These are phyloP conservation scores for Geotrichum klebahnii DNA, from an alignment of 1,139 yeast genomes.

Conservation along the genomic window DNA sequence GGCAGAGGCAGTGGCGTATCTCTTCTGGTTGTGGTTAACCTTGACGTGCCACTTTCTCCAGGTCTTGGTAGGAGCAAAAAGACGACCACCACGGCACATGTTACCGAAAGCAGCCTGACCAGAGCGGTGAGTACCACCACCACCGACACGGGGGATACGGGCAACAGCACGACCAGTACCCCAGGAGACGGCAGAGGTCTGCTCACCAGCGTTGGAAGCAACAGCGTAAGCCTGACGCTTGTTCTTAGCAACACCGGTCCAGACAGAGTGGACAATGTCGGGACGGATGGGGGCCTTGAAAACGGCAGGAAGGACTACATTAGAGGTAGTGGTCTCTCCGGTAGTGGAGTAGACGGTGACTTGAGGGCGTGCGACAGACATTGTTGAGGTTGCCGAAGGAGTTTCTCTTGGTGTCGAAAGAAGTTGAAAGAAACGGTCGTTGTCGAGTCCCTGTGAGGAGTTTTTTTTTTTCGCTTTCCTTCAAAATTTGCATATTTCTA, in stretches of 20 bases:
- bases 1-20: slow-evolving; percentile 99
- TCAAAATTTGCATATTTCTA: too few species aligned
- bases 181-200: slow-evolving; percentile 99
- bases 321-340: slow-evolving; percentile 82
- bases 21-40: slow-evolving; percentile 99
- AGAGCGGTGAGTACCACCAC: slow-evolving; percentile 99
- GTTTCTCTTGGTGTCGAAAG: slow-evolving; percentile 14
- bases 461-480: slow-evolving; percentile 3
- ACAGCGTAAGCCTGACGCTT: slow-evolving; percentile 99
- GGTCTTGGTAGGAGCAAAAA: slow-evolving; percentile 99
- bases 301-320: slow-evolving; percentile 95
- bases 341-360: slow-evolving; percentile 87
- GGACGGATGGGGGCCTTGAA: slow-evolving; percentile 99
- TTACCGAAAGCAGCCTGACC: slow-evolving; percentile 99
- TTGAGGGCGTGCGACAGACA: slow-evolving; percentile 87
- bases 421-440: slow-evolving; percentile 10
- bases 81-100: slow-evolving; percentile 99
- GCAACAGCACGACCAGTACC: slow-evolving; percentile 99
- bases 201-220: slow-evolving; percentile 98
- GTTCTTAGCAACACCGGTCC: slow-evolving; percentile 98
- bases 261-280: slow-evolving; percentile 97
- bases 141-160: slow-evolving; percentile 99
- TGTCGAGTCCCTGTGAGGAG: neutral
- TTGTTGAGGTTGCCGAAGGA: slow-evolving; percentile 33
- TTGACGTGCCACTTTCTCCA: slow-evolving; percentile 99